Conservation (phyloP, 148 eudicot genomes). For the Fagopyrum homotropicum region DNA sequence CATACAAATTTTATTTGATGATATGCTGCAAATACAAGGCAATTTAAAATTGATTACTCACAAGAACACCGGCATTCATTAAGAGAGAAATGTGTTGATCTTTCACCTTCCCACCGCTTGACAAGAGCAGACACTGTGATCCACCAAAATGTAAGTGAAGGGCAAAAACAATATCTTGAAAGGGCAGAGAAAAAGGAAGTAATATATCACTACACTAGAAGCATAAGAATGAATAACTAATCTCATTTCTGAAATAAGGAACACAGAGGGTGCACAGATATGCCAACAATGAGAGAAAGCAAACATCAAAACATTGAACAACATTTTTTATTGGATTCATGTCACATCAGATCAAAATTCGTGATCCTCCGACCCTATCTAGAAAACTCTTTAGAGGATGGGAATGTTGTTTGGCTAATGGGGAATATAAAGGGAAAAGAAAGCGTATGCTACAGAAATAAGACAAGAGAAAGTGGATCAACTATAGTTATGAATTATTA, state of each 20-base stretch:
- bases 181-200: background rate
- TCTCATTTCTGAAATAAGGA: background rate
- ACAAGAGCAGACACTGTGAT: constrained; percentile 61
- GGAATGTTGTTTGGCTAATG: background rate
- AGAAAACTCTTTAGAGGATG: background rate
- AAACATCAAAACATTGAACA: background rate
- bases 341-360: background rate
- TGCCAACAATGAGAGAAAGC: background rate
- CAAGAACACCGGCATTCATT: constrained; percentile 84
- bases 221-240: background rate
- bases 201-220: background rate
- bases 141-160: background rate
- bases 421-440: background rate
- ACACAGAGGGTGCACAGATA: background rate
- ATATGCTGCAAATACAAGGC: background rate
- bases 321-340: background rate
- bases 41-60: constrained; percentile 27
- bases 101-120: constrained; percentile 74
- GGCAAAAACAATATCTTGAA: background rate
- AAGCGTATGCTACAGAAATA: background rate
- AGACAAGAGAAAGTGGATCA: background rate
- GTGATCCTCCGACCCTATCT: constrained; percentile 2
- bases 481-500: background rate
- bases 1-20: background rate
- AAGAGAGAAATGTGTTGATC: constrained; percentile 78